phyloP scores from a whole-genome alignment of 768 basidiomycete genomes.

The Hysterangium stoloniferum region DNA sequence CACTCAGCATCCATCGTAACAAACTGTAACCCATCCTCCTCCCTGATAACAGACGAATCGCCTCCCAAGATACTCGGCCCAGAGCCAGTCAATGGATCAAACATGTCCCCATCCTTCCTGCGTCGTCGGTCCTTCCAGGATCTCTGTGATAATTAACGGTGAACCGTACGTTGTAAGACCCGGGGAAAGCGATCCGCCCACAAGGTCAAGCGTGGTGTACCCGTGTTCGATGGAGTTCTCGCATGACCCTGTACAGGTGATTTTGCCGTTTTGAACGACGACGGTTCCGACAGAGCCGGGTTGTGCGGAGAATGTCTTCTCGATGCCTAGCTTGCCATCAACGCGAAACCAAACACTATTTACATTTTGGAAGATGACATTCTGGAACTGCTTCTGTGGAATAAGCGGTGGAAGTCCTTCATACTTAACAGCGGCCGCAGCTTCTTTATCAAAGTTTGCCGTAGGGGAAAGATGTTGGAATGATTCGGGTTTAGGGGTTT shows the following conservation, averaged over 20 bases:
- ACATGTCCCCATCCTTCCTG: conserved; percentile 44
- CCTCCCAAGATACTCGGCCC: conserved; percentile 30
- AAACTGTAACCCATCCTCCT: conserved; percentile 35
- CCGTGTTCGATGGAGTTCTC: conserved; percentile 5
- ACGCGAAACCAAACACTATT: conserved; percentile 43
- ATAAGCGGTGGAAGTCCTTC: conserved; percentile 72
- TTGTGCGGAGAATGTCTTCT: conserved; percentile 45
- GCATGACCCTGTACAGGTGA: conserved; percentile 37
- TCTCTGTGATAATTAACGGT: conserved; percentile 60
- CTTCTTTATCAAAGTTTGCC: conserved; percentile 66
- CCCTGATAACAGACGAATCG: conserved; percentile 40
- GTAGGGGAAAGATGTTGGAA: conserved; percentile 41
- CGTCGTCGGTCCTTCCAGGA: conserved; percentile 54
- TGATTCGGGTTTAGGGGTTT: conserved; percentile 33
- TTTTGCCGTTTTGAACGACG: conserved; percentile 44
- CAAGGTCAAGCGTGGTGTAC: conserved; percentile 45
- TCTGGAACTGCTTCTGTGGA: conserved; percentile 31
- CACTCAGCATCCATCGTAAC: background rate
- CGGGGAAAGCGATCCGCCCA: conserved; percentile 45
- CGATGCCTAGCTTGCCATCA: conserved; percentile 34
- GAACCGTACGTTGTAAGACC: conserved; percentile 36
- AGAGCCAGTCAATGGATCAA: conserved; percentile 34
- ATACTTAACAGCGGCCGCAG: conserved; percentile 46
- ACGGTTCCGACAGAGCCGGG: conserved; percentile 27
- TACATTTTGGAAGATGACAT: conserved; percentile 63